phyloP scores from a whole-genome alignment of 2,329 filamentous ascomycete genomes.

The Botrytis elliptica region DNA sequence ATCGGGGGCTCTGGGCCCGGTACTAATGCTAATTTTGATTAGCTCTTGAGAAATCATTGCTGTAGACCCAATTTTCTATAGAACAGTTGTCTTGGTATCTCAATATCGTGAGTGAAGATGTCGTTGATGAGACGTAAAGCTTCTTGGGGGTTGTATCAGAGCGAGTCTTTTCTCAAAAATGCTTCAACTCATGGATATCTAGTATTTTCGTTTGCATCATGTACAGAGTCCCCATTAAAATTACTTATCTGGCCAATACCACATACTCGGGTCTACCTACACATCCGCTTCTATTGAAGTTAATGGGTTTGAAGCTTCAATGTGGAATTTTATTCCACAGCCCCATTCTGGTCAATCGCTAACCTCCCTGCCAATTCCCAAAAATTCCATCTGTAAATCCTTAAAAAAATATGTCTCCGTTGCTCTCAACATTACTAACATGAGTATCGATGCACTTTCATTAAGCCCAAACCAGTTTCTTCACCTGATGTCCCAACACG shows the following conservation, averaged over 20 bases:
- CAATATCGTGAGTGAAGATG: neutral
- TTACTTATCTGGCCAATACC: neutral
- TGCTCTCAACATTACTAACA: neutral
- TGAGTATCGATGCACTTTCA: neutral
- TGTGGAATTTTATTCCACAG: neutral
- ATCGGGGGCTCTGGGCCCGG: neutral
- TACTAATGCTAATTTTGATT: slow-evolving; percentile 18
- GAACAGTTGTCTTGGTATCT: slow-evolving; percentile 6
- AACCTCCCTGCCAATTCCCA: neutral
- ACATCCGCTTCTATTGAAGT: neutral
- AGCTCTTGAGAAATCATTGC: slow-evolving; percentile 2
- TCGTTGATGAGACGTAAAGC: neutral
- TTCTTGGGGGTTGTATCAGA: neutral
- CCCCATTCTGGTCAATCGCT: neutral
- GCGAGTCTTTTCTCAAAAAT: neutral
- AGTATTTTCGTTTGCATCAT: neutral
- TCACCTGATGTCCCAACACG: slow-evolving; percentile 83
- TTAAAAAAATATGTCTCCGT: neutral
- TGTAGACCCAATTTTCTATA: slow-evolving; percentile 5
- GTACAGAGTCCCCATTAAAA: neutral
- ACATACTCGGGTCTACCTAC: slow-evolving; percentile 6
- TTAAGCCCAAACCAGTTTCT: slow-evolving; percentile 83
- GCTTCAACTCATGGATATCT: neutral
- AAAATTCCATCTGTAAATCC: neutral
- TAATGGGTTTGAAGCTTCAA: neutral